These are phyloP conservation scores for Arthrocladium fulminans DNA, from an alignment of 2,329 filamentous ascomycete genomes.

Conservation along the genomic window DNA sequence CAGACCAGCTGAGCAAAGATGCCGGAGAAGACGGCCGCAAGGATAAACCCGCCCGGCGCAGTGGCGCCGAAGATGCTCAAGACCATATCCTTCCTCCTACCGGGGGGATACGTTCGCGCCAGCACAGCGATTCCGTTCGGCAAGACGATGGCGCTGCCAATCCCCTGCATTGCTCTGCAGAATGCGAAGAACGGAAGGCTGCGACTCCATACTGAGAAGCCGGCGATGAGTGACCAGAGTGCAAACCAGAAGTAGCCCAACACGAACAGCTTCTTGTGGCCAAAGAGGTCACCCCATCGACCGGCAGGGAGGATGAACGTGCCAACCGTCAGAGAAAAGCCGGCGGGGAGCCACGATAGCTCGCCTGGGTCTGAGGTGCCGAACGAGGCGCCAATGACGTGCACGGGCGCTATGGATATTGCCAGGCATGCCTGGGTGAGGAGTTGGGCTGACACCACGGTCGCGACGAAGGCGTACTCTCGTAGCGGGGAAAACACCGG, in stretches of 20 bases:
- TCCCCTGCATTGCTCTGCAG: conserved; percentile 31
- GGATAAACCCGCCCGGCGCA: conserved; percentile 35
- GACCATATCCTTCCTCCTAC: conserved; percentile 47
- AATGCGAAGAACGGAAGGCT: conserved; percentile 31
- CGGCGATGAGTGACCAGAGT: conserved; percentile 34
- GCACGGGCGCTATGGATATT: conserved; percentile 32
- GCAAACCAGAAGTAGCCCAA: conserved; percentile 34
- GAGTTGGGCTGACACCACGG: no score
- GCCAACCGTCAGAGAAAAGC: conserved; percentile 36
- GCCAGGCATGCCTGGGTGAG: conserved; percentile 27
- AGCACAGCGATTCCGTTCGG: conserved; percentile 56
- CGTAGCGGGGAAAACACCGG: no score
- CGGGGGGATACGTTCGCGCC: conserved; percentile 45
- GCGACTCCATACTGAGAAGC: conserved; percentile 30
- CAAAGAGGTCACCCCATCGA: conserved; percentile 37
- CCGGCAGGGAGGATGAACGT: conserved; percentile 39
- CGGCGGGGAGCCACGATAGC: conserved; percentile 34
- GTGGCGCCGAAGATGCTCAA: conserved; percentile 41
- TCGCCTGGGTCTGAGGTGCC: conserved; percentile 25
- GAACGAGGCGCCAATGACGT: conserved; percentile 39
- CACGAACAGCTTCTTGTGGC: conserved; percentile 35
- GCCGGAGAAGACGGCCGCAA: conserved; percentile 25
- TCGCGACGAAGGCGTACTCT: no score
- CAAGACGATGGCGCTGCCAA: conserved; percentile 50
- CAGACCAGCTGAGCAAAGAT: conserved; percentile 26